Base-by-base conservation (phyloP, 768 basidiomycete genomes). In the Tulasnella sp. region DNA sequence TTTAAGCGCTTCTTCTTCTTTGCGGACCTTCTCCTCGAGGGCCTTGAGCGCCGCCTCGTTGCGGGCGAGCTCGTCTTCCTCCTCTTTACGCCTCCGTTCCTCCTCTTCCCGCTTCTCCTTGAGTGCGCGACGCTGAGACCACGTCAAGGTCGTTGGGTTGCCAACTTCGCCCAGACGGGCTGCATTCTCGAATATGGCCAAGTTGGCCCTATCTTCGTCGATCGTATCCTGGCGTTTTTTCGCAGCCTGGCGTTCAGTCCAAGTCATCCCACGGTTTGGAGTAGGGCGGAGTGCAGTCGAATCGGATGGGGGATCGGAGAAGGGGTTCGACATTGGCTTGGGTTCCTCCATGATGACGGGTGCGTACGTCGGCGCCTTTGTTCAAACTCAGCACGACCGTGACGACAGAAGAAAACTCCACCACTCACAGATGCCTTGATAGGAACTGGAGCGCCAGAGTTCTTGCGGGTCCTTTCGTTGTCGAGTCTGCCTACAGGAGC, bases 261-360 rank as follows among this genome's bases (percentile, higher is more conserved):
- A 57, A 17, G 54, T 57, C 54, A 57, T 48, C 17, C 54, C 54
- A 8, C 54, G 40, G 7, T 6, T 48, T 25, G 17, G 40, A n/a
- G 25, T 32, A 45, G 54, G 3, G 25, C 54, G 54, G 15, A n/a
- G 14, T 7, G 40, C n/a, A 32, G 41, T 23, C 14, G 21, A 31
- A 7, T 43, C 45, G 21, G 8, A 15, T 27, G 17, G 25, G 45
- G 45, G 45, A 25, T 46, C 45, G 9, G 29, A 19, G 23, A 57
- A 57, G 4, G 54, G 40, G 32, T 46, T 31, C 12, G 11, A 9
- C 45, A 46, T 46, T 7, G 27, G 25, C 25, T 46, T 31, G 23
- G 45, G 45, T 23, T 46, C 45, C 17, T 46, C 45, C 8, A 31
- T 46, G 6, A 46, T 25, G 17, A 46, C 11, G 19, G 8, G 45